Percentiles rank a stretch among this genome's conserved stretches.
Conservation (phyloP, 1,139 yeast genomes). For the Lipomyces yarrowii region DNA sequence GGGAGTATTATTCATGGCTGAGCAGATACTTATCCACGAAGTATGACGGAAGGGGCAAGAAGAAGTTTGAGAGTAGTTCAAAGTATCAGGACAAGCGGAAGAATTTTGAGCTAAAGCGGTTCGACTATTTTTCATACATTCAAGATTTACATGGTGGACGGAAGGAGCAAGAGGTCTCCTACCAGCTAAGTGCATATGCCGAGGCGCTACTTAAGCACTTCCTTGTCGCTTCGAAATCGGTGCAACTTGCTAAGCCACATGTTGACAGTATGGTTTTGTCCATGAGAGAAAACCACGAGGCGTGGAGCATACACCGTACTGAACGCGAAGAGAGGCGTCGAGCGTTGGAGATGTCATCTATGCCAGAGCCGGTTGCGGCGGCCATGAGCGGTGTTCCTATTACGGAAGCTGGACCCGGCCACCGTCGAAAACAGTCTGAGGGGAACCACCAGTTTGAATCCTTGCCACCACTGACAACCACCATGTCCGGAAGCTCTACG, state of each 20-base stretch:
- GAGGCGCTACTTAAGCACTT: constrained; percentile 41
- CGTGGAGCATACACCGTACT: constrained; percentile 47
- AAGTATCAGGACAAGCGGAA: constrained; percentile 63
- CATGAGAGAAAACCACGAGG: constrained; percentile 35
- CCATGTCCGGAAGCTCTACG: background rate
- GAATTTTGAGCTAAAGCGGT: constrained; percentile 66
- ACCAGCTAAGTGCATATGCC: constrained; percentile 45
- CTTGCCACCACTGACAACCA: constrained; percentile 9
- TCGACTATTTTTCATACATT: constrained; percentile 69
- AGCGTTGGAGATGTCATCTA: constrained; percentile 39
- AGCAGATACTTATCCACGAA: constrained; percentile 69
- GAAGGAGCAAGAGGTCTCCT: constrained; percentile 47
- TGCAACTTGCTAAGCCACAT: constrained; percentile 27
- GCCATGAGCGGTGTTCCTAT: background rate
- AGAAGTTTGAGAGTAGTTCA: constrained; percentile 53
- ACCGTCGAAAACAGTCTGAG: constrained; percentile 1
- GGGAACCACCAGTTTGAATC: background rate
- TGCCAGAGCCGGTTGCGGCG: constrained; percentile 25
- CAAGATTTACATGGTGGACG: constrained; percentile 60
- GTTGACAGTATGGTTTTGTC: constrained; percentile 19
- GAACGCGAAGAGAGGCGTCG: constrained; percentile 47
- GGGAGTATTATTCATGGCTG: constrained; percentile 75
- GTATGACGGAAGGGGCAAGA: constrained; percentile 48
- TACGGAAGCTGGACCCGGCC: background rate
- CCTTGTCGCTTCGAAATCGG: constrained; percentile 34